These are phyloP conservation scores for Aspergillus hancockii DNA, from an alignment of 495 filamentous ascomycete genomes.

Conservation along the genomic window DNA sequence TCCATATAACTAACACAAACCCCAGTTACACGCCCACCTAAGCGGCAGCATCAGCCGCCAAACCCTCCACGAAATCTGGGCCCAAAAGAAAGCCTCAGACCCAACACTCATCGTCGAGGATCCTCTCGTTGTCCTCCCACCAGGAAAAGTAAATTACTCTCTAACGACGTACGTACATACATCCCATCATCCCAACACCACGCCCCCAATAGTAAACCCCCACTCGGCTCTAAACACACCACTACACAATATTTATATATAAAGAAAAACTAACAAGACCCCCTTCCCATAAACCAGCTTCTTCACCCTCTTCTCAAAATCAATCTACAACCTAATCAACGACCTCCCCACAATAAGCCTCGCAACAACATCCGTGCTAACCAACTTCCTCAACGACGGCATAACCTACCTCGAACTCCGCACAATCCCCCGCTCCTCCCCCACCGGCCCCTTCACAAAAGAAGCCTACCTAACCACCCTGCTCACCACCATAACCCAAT, in stretches of 20 bases:
- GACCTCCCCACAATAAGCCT: constrained; percentile 55
- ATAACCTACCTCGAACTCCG: constrained; percentile 81
- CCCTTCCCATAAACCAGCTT: constrained; percentile 58
- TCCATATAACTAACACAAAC: not conserved
- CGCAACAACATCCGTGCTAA: constrained; percentile 69
- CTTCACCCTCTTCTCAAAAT: constrained; percentile 76
- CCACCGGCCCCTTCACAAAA: constrained; percentile 53
- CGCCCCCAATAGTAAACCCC: no score
- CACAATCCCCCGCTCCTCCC: constrained; percentile 70
- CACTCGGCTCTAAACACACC: no score
- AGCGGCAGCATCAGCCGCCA: constrained; percentile 76
- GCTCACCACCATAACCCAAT: constrained; percentile 56
- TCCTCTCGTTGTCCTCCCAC: constrained; percentile 67
- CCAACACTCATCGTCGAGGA: constrained; percentile 59
- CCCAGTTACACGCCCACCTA: constrained; percentile 81
- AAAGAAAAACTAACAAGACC: not conserved
- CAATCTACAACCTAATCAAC: constrained; percentile 74
- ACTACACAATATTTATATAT: not conserved
- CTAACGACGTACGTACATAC: constrained; percentile 60
- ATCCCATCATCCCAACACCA: not conserved
- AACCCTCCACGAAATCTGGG: constrained; percentile 77
- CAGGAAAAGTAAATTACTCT: constrained; percentile 67
- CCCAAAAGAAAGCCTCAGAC: constrained; percentile 50
- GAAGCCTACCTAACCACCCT: constrained; percentile 66
- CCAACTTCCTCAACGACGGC: constrained; percentile 68